Conservation (phyloP, 164 flowering plant species). For the Kingdonia uniflora region DNA sequence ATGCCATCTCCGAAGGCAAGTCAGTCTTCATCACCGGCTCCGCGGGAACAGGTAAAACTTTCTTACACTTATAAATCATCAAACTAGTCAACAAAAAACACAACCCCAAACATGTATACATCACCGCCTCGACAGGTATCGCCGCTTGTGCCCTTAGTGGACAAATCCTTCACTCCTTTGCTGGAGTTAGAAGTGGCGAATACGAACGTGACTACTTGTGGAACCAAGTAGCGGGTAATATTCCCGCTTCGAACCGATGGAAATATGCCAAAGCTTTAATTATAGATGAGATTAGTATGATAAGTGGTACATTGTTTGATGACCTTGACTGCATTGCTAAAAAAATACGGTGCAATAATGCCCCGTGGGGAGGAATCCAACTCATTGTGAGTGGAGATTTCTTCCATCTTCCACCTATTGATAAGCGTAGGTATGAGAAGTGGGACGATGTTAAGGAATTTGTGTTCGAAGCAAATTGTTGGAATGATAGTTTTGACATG, state of each 20-base stretch:
- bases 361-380: constrained; percentile 60
- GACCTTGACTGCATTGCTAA: constrained; percentile 37
- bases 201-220: constrained; percentile 16
- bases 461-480: constrained; percentile 57
- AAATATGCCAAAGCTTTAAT: constrained; percentile 34
- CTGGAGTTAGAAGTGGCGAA: constrained; percentile 34
- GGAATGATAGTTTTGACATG: constrained; percentile 42
- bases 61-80: constrained; percentile 25
- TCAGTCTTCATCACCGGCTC: constrained; percentile 65
- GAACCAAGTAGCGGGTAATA: constrained; percentile 11
- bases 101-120: constrained; percentile 25
- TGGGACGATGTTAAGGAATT: constrained; percentile 23
- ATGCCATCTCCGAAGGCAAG: constrained; percentile 21
- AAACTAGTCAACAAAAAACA: constrained; percentile 17
- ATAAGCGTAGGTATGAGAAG: constrained; percentile 30
- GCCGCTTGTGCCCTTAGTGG: constrained; percentile 57
- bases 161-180: constrained; percentile 54
- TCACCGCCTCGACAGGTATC: constrained; percentile 55
- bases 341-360: constrained; percentile 3
- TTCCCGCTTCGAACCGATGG: constrained; percentile 30
- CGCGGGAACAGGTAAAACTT: constrained; percentile 51
- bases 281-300: constrained; percentile 60
- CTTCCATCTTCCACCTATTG: constrained; percentile 50
- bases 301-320: constrained; percentile 36
- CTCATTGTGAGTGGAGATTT: constrained; percentile 55